Conservation (phyloP, 1,284 basidiomycete genomes). For the Apiotrichum akiyoshidainum region DNA sequence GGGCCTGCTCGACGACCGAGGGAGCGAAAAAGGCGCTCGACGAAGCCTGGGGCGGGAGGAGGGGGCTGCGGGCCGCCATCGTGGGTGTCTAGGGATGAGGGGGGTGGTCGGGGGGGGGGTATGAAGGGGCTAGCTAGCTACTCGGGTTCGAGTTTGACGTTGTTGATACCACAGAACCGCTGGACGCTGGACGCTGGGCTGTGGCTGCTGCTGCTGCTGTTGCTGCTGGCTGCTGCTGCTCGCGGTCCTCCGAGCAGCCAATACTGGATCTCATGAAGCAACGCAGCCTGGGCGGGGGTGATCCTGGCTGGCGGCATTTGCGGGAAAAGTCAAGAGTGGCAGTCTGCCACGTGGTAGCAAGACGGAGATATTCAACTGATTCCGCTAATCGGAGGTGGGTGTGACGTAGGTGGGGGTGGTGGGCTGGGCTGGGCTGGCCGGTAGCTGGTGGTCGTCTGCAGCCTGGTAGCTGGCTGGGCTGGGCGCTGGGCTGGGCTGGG, state of each 20-base stretch:
- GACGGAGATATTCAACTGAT: too few species aligned
- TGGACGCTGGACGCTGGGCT: not conserved
- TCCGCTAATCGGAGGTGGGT: too few species aligned
- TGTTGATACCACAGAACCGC: not conserved
- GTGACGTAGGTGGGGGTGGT: too few species aligned
- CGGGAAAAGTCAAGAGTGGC: too few species aligned
- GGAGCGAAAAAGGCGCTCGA: constrained; percentile 34
- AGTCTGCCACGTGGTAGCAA: too few species aligned
- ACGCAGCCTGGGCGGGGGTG: not conserved
- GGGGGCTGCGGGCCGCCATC: constrained; percentile 34
- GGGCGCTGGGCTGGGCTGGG: too few species aligned
- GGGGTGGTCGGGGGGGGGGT: not conserved
- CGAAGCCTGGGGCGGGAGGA: constrained; percentile 36
- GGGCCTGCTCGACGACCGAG: constrained; percentile 34
- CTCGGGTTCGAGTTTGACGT: not conserved
- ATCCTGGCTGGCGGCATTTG: too few species aligned
- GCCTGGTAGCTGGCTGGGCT: too few species aligned
- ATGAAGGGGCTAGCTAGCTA: not conserved
- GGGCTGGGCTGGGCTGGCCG: too few species aligned
- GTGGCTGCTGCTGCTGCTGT: not conserved
- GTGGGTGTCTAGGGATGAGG: constrained; percentile 5
- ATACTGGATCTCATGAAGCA: constrained; percentile 16
- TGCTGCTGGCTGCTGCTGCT: not conserved
- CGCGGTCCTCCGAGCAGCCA: constrained; percentile 10
- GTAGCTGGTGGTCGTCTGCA: too few species aligned